Base-by-base conservation (phyloP, 495 filamentous ascomycete species). In the Aspergillus diversus region DNA sequence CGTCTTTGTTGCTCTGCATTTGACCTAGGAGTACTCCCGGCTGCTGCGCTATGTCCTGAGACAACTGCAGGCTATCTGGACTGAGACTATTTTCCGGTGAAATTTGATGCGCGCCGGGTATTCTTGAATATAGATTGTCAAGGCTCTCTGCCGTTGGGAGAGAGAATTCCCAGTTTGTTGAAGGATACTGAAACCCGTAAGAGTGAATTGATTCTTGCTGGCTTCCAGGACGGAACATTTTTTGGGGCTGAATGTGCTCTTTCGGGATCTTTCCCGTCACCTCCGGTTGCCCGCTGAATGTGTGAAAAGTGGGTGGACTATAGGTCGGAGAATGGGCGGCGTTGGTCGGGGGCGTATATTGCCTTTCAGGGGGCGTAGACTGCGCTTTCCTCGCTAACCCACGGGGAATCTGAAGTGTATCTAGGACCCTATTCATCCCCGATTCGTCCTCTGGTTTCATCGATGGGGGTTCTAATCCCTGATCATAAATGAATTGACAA, bases 401-500 rank as follows among this genome's bases (percentile, higher is more conserved):
- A 16, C 77, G 75, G 21, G 76, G 71, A 31, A 81, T 79, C 52
- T 79, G 77, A 8, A 81, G 70, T 9, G 77, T 80, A 52, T 81
- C 79, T 32, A 81, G 63, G 1, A 81, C 77, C 51, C 77, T 65
- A 32, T 75, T 80, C 67, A 81, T 77, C 3, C 72, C 77, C n/a
- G 67, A 60, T 46, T 82, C 79, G 62, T 80, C 80, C 34, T 81
- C 80, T 11, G 71, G 70, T 7, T 77, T 71, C 77, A 81, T 82
- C 2, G 70, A 55, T 2, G 80, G 80, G 0, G 76, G 74, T 46
- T 76, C 65, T 4, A 81, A 64, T 0, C 80, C 80, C 61, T 78
- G 64, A 13, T 80, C 77, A 47, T 78, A 64, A 7, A 82, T 82
- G 47, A 80, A 81, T 52, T 80, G 77, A 62, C 69, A 71, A 35